Percentiles rank a stretch among this genome's conserved stretches.
Conservation (phyloP, 768 basidiomycete genomes). For the Pleurotus tuber-regium region DNA sequence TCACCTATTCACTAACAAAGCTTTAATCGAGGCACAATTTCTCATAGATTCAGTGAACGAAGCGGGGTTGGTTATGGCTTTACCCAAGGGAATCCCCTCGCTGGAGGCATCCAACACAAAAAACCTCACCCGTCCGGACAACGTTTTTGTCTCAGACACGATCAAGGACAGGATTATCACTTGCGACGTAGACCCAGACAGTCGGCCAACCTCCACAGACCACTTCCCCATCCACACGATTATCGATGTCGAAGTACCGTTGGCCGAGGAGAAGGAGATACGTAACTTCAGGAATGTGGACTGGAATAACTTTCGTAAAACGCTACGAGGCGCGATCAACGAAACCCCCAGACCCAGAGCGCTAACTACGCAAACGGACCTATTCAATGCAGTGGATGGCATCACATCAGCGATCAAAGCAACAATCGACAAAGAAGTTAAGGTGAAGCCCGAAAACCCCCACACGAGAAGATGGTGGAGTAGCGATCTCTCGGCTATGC, state of each 20-base stretch:
- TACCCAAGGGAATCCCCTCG: constrained; percentile 32
- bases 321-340: constrained; percentile 15
- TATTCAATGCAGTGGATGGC: neutral
- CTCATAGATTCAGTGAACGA: constrained; percentile 25
- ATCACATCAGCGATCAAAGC: constrained; percentile 9
- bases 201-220: constrained; percentile 28
- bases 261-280: neutral
- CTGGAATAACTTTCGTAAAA: constrained; percentile 34
- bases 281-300: constrained; percentile 26
- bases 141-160: constrained; percentile 32
- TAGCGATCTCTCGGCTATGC: constrained; percentile 19
- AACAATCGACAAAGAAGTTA: constrained; percentile 17
- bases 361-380: neutral
- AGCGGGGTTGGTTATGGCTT: constrained; percentile 29
- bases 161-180: constrained; percentile 18
- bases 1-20: constrained; percentile 31
- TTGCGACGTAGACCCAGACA: constrained; percentile 23
- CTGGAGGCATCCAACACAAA: constrained; percentile 24
- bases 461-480: constrained; percentile 33
- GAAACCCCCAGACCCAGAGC: neutral
- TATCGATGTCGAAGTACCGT: constrained; percentile 19
- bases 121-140: constrained; percentile 39
- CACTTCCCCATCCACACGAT: constrained; percentile 36
- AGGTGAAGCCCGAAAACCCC: constrained; percentile 15
- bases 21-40: constrained; percentile 17